A percentile compares a stretch with the other conserved stretches of the same genome.
Conservation (phyloP, 2,329 filamentous ascomycete genomes). For the Hymenoscyphus salicellus region DNA sequence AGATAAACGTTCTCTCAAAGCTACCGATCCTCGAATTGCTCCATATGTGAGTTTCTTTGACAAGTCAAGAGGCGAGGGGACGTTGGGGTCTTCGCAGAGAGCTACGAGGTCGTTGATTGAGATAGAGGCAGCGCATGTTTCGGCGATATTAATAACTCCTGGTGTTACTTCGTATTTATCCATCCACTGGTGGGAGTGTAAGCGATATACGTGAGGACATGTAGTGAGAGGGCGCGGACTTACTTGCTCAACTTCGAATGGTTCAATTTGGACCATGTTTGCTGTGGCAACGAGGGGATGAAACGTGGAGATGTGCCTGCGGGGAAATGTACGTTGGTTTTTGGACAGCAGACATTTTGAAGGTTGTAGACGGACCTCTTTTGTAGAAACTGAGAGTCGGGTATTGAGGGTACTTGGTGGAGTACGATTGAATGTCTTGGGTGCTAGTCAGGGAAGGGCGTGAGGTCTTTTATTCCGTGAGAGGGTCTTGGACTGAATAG, state of each 20-base stretch:
- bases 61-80: constrained; percentile 45
- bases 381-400: neutral
- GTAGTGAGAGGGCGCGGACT: constrained; percentile 22
- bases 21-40: constrained; percentile 64
- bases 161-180: constrained; percentile 56
- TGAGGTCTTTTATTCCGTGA: neutral
- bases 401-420: neutral
- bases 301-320: neutral
- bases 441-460: neutral
- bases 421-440: neutral
- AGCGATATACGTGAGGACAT: neutral
- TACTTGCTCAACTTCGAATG: constrained; percentile 71
- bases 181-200: constrained; percentile 53
- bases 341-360: neutral
- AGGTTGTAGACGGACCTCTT: neutral
- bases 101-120: constrained; percentile 65
- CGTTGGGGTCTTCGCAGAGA: constrained; percentile 54
- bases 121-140: constrained; percentile 74
- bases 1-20: constrained; percentile 62
- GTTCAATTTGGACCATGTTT: constrained; percentile 56
- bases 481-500: neutral
- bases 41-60: constrained; percentile 68
- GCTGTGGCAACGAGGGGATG: constrained; percentile 6
- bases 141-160: constrained; percentile 66
- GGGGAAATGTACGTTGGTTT: constrained; percentile 2